Evolutionary conservation across 2,329 filamentous ascomycete genomes (phyloP), one percentile per base, ranked within the genome.

Genomic region (Pseudocercospora fijiensis): DNA sequence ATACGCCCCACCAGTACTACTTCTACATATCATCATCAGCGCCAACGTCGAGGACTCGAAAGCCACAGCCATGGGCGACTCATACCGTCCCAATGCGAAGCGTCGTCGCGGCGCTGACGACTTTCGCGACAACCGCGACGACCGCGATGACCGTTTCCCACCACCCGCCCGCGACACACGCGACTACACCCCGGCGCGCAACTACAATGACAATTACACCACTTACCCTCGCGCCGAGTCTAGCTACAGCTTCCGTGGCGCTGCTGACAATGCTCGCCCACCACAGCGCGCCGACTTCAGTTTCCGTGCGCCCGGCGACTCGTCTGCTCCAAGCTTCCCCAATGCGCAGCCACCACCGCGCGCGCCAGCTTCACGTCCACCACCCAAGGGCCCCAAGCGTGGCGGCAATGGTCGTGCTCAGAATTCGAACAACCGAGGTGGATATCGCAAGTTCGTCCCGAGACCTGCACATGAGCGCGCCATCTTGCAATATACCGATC

Each of bases 381-480:
- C 41, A 18, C 53, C 60, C 53, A 41, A 20, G 28, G 49, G 41
- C 4, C 33, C 18, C 4, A 60, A 53, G 24, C 52, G 53, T 37
- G 62, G 61, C 30, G 53, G 56, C 18, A 58, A 63, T 49, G 65
- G 52, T 28, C 55, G 62, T 22, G 59, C 58, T 26, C 51, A 60
- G 16, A 26, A 56, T n/a, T 9, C 16, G n/a, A 56, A 56, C 30
- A 56, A 33, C 30, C 26, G 53, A 37, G 53, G 28, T 33, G 28
- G 28, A 41, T 37, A 37, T 37, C 53, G 53, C 49, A n/a, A 62
- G 51, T 70, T 67, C 49, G 62, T 59, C 22, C 70, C 71, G 28
- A 71, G 71, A 45, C 74, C 78, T 30, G 76, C 81, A 3, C 77
- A 81, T 58, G 75, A 78, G 64, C 80, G 81, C 61, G 76, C 77